These are phyloP conservation scores for Xylaria sp. DNA, from an alignment of 2,329 filamentous ascomycete species.

Conservation along the genomic window DNA sequence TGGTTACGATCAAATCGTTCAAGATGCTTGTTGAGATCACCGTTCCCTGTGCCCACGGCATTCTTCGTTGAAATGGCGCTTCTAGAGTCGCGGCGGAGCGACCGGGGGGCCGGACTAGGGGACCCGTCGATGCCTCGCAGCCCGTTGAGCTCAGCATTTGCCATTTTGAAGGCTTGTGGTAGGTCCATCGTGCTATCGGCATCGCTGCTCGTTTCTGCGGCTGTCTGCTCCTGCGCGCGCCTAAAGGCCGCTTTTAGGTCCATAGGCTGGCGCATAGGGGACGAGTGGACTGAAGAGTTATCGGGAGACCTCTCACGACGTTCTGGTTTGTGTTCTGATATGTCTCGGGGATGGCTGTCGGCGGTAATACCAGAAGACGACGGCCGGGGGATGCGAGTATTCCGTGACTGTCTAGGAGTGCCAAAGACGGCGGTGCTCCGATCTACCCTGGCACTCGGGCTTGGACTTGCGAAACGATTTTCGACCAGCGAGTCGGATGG, in stretches of 20 bases:
- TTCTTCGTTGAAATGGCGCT: constrained; percentile 31
- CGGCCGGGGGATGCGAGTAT: constrained; percentile 47
- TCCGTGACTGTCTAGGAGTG: constrained; percentile 36
- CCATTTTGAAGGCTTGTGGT: constrained; percentile 46
- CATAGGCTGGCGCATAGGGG: constrained; percentile 48
- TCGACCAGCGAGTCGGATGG: constrained; percentile 32
- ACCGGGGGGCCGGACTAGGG: constrained; percentile 49
- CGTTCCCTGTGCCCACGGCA: constrained; percentile 45
- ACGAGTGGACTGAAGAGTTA: constrained; percentile 32
- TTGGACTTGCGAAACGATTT: constrained; percentile 24
- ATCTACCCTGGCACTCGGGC: constrained; percentile 26
- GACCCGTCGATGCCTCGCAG: constrained; percentile 45
- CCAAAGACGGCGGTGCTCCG: constrained; percentile 36
- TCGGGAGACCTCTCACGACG: constrained; percentile 13
- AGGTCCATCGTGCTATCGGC: constrained; percentile 43
- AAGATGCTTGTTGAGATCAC: constrained; percentile 49
- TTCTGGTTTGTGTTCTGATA: background rate
- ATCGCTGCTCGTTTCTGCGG: constrained; percentile 39
- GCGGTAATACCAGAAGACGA: constrained; percentile 30
- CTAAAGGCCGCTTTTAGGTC: constrained; percentile 45
- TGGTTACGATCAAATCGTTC: constrained; percentile 49
- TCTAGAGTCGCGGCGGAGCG: constrained; percentile 41
- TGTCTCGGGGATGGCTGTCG: constrained; percentile 17
- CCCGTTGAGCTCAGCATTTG: constrained; percentile 44
- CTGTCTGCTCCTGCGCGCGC: constrained; percentile 44